Conservation (phyloP, 1,139 yeast species). For the Zygoascus sp. region DNA sequence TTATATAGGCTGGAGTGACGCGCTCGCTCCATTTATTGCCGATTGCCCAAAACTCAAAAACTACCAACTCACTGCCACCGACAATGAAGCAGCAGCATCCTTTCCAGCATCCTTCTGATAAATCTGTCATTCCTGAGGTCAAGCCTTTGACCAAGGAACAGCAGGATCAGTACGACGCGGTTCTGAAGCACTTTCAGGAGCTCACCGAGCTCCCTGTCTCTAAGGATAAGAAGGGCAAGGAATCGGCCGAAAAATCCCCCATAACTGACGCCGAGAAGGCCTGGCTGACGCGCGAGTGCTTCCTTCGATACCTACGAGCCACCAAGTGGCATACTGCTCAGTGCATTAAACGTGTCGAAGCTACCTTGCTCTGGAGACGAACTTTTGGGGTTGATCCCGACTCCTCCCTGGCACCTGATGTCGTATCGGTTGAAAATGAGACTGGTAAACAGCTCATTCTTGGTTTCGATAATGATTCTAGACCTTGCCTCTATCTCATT, state of each 20-base stretch:
- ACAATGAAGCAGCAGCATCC: conserved; percentile 20
- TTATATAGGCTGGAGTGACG: no score
- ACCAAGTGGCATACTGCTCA: conserved; percentile 78
- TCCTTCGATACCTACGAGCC: conserved; percentile 81
- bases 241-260: conserved; percentile 28
- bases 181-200: conserved; percentile 55
- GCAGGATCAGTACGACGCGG: conserved; percentile 51
- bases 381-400: conserved; percentile 75
- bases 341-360: conserved; percentile 68
- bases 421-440: conserved; percentile 65
- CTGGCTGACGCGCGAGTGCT: conserved; percentile 88
- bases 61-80: no score
- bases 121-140: conserved; percentile 49
- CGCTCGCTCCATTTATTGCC: no score
- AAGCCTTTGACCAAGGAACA: conserved; percentile 51
- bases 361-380: conserved; percentile 84
- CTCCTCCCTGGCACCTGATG: conserved; percentile 54
- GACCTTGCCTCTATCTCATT: conserved; percentile 86
- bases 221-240: conserved; percentile 20
- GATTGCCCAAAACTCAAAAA: neutral
- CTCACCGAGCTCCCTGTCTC: conserved; percentile 40
- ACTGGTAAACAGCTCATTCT: conserved; percentile 86
- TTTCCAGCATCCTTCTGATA: conserved; percentile 26
- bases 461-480: conserved; percentile 81
- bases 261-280: conserved; percentile 64